Conservation (phyloP, 345 rosid genomes). For the Trapa incisa region DNA sequence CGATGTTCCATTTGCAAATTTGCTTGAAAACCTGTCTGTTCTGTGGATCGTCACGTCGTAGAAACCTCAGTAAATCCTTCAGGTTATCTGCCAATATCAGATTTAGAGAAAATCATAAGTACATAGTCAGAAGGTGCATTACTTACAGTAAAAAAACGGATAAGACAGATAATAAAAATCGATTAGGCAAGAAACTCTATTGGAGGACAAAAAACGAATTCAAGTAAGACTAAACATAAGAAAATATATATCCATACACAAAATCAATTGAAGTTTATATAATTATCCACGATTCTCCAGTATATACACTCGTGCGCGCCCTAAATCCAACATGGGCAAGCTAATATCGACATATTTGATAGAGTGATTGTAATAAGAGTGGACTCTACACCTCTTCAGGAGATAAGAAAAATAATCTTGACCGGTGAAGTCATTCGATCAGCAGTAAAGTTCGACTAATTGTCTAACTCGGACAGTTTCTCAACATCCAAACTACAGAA, state of each 20-base stretch:
- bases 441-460: background rate
- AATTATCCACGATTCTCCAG: too few species aligned
- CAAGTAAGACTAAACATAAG: too few species aligned
- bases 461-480: background rate
- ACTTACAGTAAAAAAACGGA: too few species aligned
- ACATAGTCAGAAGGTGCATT: background rate
- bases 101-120: background rate
- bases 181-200: too few species aligned
- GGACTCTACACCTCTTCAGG: background rate
- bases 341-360: too few species aligned
- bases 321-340: too few species aligned
- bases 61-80: slow-evolving; percentile 69
- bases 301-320: too few species aligned
- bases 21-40: slow-evolving; percentile 77
- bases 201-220: too few species aligned
- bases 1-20: slow-evolving; percentile 75
- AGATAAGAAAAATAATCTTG: background rate
- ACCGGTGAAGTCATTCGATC: background rate
- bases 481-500: background rate
- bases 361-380: background rate
- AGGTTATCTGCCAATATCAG: slow-evolving; percentile 36
- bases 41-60: slow-evolving; percentile 79
- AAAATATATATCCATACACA: too few species aligned
- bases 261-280: too few species aligned
- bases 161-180: too few species aligned